Conservation (phyloP, 1,284 basidiomycete genomes). For the Pseudozyma sp. region DNA sequence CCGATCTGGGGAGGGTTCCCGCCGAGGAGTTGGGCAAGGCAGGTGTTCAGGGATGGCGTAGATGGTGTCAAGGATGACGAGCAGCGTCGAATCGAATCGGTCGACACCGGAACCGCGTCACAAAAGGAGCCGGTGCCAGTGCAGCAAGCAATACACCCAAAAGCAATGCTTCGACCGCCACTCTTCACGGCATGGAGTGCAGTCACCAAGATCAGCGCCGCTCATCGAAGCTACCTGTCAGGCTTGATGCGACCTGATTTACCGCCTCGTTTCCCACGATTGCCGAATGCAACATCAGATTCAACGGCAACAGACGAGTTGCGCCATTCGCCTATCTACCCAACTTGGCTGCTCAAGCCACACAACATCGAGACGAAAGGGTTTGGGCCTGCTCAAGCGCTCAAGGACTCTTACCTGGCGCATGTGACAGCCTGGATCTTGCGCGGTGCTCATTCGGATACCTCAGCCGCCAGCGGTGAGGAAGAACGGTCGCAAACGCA, state of each 20-base stretch:
- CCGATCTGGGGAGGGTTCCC: constrained; percentile 62
- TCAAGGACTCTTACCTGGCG: constrained; percentile 58
- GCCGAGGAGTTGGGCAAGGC: constrained; percentile 51
- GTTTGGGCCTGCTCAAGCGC: constrained; percentile 55
- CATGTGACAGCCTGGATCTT: constrained; percentile 51
- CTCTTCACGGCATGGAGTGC: constrained; percentile 43
- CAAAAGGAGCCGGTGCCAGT: not conserved
- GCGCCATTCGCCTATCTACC: constrained; percentile 21
- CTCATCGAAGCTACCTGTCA: constrained; percentile 57
- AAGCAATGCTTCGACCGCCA: constrained; percentile 7
- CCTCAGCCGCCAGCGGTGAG: not conserved
- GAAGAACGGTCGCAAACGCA: not conserved
- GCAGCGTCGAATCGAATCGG: constrained; percentile 5
- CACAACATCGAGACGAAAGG: constrained; percentile 45
- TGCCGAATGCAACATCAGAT: constrained; percentile 1
- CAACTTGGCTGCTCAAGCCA: constrained; percentile 43
- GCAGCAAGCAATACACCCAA: too few species aligned
- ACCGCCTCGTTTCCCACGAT: constrained; percentile 40
- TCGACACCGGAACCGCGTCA: not conserved
- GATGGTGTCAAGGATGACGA: constrained; percentile 34
- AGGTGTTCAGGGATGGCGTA: constrained; percentile 44
- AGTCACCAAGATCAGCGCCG: constrained; percentile 38
- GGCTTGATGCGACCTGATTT: constrained; percentile 52
- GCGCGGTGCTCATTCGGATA: constrained; percentile 8
- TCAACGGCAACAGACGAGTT: not conserved